Conservation (phyloP, 2,329 filamentous ascomycete species). For the Biscogniauxia marginata region DNA sequence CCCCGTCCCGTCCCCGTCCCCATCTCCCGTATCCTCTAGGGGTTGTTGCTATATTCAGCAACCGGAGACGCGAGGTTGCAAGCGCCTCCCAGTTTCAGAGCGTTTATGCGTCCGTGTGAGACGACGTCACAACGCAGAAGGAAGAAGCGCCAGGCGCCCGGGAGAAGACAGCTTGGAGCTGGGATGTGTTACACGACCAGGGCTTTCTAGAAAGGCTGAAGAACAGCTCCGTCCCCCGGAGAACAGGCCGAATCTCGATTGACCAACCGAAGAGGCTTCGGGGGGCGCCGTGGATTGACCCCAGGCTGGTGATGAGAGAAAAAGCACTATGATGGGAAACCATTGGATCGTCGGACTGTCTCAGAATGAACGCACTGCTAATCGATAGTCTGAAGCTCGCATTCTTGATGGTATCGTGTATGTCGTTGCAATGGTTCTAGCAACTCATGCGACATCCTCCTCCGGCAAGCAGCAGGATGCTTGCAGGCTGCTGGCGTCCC, state of each 20-base stretch:
- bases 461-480: slow-evolving; percentile 16
- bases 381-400: no score
- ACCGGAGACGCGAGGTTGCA: not conserved
- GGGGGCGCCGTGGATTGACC: no score
- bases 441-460: not conserved
- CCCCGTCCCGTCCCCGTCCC: no score
- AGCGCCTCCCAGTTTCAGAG: not conserved
- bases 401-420: no score
- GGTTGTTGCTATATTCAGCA: not conserved
- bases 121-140: not conserved
- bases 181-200: not conserved
- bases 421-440: not conserved
- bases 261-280: no score
- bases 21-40: not conserved
- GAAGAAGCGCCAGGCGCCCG: not conserved
- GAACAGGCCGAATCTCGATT: no score
- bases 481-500: slow-evolving; percentile 12
- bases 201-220: not conserved
- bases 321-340: no score
- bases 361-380: no score
- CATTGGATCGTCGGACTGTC: no score
- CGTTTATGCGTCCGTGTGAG: not conserved
- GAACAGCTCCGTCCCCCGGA: not conserved
- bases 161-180: not conserved
- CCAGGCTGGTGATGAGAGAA: no score